Evolutionary conservation across 75 land plant species (phyloP).

Genomic region (Pinus tabuliformis): DNA sequence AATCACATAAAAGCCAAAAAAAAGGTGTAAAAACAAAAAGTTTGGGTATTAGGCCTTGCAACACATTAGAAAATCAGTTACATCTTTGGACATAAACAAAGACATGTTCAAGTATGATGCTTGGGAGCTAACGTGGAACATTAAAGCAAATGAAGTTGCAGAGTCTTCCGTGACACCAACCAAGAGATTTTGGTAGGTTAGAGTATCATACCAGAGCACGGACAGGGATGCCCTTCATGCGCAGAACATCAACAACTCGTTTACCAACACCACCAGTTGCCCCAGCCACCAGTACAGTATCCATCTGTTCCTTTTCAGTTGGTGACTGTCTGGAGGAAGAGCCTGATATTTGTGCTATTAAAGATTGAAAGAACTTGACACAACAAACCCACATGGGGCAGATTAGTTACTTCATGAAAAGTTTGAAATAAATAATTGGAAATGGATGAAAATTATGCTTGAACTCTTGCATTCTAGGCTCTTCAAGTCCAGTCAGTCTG

Average conservation of each 20-base stretch:
- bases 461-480: not conserved
- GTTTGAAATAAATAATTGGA: not conserved
- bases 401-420: not conserved
- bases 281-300: constrained; percentile 78
- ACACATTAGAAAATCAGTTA: not conserved
- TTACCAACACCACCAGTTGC: constrained; percentile 99
- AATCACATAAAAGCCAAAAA: not conserved
- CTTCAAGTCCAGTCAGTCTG: not conserved
- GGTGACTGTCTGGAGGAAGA: constrained; percentile 28
- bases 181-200: not conserved
- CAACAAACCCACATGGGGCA: not conserved
- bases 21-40: not conserved
- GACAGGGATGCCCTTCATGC: constrained; percentile 72
- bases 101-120: not conserved
- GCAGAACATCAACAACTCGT: constrained; percentile 82
- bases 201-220: constrained; percentile 63
- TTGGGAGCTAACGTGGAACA: not conserved
- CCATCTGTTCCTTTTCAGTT: constrained; percentile 49
- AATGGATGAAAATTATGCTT: not conserved
- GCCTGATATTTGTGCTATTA: constrained; percentile 54
- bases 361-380: constrained; percentile 48
- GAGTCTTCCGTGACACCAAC: not conserved
- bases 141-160: not conserved
- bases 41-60: not conserved
- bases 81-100: not conserved